phyloP scores from a whole-genome alignment of 805 yeast genomes.

The Suhomyces kilbournensis region DNA sequence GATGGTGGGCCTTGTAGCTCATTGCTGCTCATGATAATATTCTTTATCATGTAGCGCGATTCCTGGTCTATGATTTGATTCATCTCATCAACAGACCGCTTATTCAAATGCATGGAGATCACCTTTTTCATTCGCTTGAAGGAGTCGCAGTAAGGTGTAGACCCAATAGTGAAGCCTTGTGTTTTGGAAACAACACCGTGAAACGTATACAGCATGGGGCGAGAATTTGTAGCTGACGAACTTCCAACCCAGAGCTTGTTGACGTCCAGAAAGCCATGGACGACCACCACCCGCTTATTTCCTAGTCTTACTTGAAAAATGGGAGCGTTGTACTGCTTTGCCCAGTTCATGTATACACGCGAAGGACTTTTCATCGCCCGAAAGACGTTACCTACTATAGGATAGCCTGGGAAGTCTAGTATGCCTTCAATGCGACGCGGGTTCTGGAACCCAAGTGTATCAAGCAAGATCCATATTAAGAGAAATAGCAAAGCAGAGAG shows the following conservation, averaged over 20 bases:
- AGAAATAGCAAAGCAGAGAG: neutral
- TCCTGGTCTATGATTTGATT: slow-evolving; percentile 38
- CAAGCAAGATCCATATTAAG: neutral
- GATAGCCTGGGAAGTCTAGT: slow-evolving; percentile 45
- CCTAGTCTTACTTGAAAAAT: slow-evolving; percentile 69
- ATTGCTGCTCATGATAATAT: slow-evolving; percentile 8
- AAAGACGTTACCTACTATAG: slow-evolving; percentile 50
- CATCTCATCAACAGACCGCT: slow-evolving; percentile 28
- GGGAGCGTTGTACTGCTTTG: slow-evolving; percentile 33
- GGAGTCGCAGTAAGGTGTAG: slow-evolving; percentile 55
- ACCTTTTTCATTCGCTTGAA: slow-evolving; percentile 48
- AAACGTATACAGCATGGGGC: slow-evolving; percentile 67
- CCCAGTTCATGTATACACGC: slow-evolving; percentile 44
- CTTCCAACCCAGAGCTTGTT: slow-evolving; percentile 48
- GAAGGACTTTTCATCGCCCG: slow-evolving; percentile 51
- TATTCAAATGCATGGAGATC: slow-evolving; percentile 44
- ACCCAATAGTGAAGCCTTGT: slow-evolving; percentile 61
- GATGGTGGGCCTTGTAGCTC: slow-evolving; percentile 20
- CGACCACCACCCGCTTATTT: slow-evolving; percentile 53
- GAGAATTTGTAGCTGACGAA: slow-evolving; percentile 55
- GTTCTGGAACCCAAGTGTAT: neutral
- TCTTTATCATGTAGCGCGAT: slow-evolving; percentile 23
- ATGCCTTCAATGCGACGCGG: slow-evolving; percentile 31
- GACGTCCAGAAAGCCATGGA: slow-evolving; percentile 60
- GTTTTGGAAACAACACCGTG: slow-evolving; percentile 57